Percentiles rank a stretch among this genome's conserved stretches.
Conservation (phyloP, 129 eudicot species). For the Apium graveolens region DNA sequence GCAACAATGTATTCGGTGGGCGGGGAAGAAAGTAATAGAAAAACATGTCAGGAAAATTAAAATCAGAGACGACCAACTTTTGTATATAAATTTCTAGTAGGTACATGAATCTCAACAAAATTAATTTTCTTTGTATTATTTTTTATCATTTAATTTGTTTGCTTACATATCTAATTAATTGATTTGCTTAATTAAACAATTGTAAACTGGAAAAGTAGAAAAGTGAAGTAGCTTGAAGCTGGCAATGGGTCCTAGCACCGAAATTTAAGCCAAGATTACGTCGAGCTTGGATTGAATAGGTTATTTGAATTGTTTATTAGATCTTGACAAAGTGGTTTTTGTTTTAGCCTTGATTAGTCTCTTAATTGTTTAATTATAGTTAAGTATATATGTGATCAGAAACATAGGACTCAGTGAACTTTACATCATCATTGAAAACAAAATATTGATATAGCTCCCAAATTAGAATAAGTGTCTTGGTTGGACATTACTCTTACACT, state of each 20-base stretch:
- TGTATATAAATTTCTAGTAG: not conserved
- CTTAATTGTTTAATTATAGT: not conserved
- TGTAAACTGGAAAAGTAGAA: not conserved
- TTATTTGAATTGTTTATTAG: not conserved
- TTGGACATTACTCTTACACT: too few relatives aligned
- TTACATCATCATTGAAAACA: too few relatives aligned
- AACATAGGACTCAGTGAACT: too few relatives aligned
- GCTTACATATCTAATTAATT: not conserved
- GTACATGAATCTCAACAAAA: conserved; percentile 8
- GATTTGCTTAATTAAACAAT: not conserved
- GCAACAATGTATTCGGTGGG: not conserved
- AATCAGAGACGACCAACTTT: not conserved
- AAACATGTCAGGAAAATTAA: not conserved
- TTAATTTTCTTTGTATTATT: not conserved
- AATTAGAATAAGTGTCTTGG: too few relatives aligned
- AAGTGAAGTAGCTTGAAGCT: not conserved
- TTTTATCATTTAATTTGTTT: not conserved
- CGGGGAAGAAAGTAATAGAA: not conserved
- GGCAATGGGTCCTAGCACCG: conserved; percentile 12
- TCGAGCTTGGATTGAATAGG: not conserved
- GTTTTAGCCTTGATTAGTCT: not conserved
- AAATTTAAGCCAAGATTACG: conserved; percentile 13
- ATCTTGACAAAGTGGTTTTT: not conserved
- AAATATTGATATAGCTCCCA: too few relatives aligned
- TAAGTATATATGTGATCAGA: too few relatives aligned